Conservation (phyloP, 2,329 filamentous ascomycete genomes). For the Microsporum canis region DNA sequence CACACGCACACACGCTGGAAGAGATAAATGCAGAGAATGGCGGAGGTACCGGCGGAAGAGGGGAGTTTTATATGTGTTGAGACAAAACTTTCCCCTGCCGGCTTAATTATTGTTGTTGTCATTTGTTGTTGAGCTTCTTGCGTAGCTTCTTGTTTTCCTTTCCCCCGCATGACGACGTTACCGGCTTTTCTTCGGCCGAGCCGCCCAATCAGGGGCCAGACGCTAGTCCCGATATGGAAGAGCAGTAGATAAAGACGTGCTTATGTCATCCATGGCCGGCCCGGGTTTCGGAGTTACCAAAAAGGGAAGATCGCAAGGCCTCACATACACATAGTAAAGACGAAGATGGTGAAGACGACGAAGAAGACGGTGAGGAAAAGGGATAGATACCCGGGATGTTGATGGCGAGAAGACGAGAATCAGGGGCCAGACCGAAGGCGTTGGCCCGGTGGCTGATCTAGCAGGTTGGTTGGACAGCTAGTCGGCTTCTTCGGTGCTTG, state of each 20-base stretch:
- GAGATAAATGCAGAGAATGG: not conserved
- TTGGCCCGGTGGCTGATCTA: not conserved
- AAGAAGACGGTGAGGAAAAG: not conserved
- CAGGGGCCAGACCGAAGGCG: not conserved
- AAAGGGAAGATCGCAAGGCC: not conserved
- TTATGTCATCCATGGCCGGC: not conserved
- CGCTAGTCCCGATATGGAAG: not conserved
- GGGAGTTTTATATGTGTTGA: not conserved
- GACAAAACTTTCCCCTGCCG: not conserved
- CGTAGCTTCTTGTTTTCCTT: not conserved
- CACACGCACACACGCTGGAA: not conserved
- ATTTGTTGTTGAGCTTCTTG: not conserved
- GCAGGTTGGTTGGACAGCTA: not conserved
- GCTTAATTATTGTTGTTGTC: not conserved
- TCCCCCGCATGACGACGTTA: not conserved
- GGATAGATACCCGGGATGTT: not conserved
- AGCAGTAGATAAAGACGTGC: not conserved
- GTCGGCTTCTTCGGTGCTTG: not conserved
- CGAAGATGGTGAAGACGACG: not conserved
- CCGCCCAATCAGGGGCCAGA: not conserved
- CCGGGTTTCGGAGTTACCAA: not conserved
- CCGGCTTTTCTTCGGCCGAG: constrained; percentile 1
- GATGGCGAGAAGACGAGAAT: not conserved
- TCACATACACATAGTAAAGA: not conserved
- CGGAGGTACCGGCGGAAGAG: not conserved